Conservation (phyloP, 306 rosid genomes). For the Cajanus cajan region DNA sequence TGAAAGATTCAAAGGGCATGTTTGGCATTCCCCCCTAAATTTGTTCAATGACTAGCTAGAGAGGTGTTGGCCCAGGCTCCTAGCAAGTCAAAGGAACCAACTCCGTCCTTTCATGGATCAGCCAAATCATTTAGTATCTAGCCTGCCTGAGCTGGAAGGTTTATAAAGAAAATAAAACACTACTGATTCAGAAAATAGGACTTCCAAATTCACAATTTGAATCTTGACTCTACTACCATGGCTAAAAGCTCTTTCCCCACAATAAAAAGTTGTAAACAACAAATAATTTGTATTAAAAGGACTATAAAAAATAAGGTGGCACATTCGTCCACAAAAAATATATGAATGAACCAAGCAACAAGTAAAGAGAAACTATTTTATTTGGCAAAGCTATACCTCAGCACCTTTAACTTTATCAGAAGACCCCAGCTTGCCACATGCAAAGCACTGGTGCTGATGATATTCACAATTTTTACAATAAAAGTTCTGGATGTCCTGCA, state of each 20-base stretch:
- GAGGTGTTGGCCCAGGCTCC: background rate
- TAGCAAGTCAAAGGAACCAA: background rate
- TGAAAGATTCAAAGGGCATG: background rate
- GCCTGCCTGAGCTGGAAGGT: background rate
- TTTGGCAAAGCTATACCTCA: conserved; percentile 59
- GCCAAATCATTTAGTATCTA: background rate
- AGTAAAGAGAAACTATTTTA: background rate
- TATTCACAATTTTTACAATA: conserved; percentile 71
- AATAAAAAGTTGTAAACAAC: background rate
- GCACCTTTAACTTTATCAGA: conserved; percentile 62
- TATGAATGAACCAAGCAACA: background rate
- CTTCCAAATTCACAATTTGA: no score
- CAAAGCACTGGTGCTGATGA: conserved; percentile 85
- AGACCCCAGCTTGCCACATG: conserved; percentile 81
- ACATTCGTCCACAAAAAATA: background rate
- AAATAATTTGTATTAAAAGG: background rate
- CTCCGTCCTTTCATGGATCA: background rate
- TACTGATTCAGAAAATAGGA: no score
- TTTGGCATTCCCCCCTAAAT: background rate
- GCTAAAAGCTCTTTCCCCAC: background rate
- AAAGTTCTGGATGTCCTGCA: conserved; percentile 60
- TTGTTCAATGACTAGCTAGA: background rate
- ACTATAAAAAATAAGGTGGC: background rate
- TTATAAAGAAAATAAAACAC: background rate
- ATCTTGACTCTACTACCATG: background rate